phyloP scores from a whole-genome alignment of 2,329 filamentous ascomycete species.

The Trichoderma asperellum region DNA sequence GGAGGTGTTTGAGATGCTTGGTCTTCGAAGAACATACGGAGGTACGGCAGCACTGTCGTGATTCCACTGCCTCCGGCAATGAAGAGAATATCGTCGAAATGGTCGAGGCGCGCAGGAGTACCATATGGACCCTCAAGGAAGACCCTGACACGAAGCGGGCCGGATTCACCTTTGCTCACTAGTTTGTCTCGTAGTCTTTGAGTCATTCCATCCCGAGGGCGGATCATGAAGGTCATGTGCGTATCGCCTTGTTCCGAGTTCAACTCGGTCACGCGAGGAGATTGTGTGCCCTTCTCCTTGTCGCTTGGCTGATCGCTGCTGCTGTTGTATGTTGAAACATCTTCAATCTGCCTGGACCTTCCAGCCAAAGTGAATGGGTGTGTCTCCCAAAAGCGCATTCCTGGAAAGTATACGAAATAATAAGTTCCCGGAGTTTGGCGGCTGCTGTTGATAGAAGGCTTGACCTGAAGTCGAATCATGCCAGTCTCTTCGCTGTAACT shows the following conservation, averaged over 20 bases:
- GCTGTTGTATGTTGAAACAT: slow-evolving; percentile 6
- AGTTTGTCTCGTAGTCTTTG: slow-evolving; percentile 37
- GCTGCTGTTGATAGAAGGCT: slow-evolving; percentile 37
- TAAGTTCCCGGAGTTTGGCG: slow-evolving; percentile 44
- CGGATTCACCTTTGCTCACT: slow-evolving; percentile 29
- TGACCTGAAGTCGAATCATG: slow-evolving; percentile 44
- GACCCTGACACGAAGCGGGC: slow-evolving; percentile 35
- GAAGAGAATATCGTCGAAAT: slow-evolving; percentile 42
- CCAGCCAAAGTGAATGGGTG: slow-evolving; percentile 48
- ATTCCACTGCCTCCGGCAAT: slow-evolving; percentile 46
- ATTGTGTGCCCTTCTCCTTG: slow-evolving; percentile 29
- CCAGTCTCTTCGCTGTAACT: slow-evolving; percentile 42
- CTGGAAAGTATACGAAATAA: slow-evolving; percentile 47
- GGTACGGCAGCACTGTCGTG: slow-evolving; percentile 41
- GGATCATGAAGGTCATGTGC: slow-evolving; percentile 44
- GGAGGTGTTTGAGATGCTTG: slow-evolving; percentile 21
- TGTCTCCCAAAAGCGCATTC: slow-evolving; percentile 45
- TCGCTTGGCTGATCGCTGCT: slow-evolving; percentile 30
- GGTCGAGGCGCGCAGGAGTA: slow-evolving; percentile 37
- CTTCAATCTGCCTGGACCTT: slow-evolving; percentile 20
- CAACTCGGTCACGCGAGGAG: slow-evolving; percentile 23
- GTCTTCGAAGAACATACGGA: slow-evolving; percentile 35
- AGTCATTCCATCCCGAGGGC: slow-evolving; percentile 45
- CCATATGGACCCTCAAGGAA: slow-evolving; percentile 46
- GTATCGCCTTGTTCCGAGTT: slow-evolving; percentile 12